Base-by-base conservation (phyloP, 2,329 filamentous ascomycete species). In the Dactylellina parvicollis region DNA sequence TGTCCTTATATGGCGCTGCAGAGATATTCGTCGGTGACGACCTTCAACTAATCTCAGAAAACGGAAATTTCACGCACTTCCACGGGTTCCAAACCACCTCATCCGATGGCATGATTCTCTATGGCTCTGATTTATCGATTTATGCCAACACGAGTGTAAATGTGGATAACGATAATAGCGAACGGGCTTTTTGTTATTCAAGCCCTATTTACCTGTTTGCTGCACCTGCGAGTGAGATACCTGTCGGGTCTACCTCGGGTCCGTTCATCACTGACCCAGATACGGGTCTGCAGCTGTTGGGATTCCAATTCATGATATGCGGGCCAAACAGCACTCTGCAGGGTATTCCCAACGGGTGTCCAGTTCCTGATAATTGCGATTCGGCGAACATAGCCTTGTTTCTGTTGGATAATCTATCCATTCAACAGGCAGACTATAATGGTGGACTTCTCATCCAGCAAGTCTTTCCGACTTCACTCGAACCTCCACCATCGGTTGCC, bases 211-310 rank as follows among this genome's bases (percentile, higher is more conserved):
- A 46, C 26, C 44, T 65, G 10, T 32, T 40, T 2, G 44, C 49
- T 0, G 47, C 49, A 18, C 18, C 30, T 16, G 12, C 40, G 1
- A 36, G 54, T 12, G 34, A 34, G 3, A 54, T 65, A n/a, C 67
- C 59, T 2, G n/a, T 42, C 1, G 59, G 67, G 4, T 16, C 67
- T 12, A 60, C 52, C 0, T 60, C 55, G 3, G 67, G 67, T 5
- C 67, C 67, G 2, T 72, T 72, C 16, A 59, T 65, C 24, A 65
- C 67, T 0, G 46, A 72, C 16, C 67, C 67, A 2, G 52, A 52
- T 28, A 40, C 55, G 7, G 67, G 67, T 16, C 22, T 72, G 20
- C n/a, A 54, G 3, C 22, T 72, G 2, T 9, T 20, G 4, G 59
- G 42, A 2, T 65, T 42, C 22, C 9, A 46, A 2, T 65, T 65